Conservation (phyloP, 305 asterid species). For the Plantago coronopus region DNA sequence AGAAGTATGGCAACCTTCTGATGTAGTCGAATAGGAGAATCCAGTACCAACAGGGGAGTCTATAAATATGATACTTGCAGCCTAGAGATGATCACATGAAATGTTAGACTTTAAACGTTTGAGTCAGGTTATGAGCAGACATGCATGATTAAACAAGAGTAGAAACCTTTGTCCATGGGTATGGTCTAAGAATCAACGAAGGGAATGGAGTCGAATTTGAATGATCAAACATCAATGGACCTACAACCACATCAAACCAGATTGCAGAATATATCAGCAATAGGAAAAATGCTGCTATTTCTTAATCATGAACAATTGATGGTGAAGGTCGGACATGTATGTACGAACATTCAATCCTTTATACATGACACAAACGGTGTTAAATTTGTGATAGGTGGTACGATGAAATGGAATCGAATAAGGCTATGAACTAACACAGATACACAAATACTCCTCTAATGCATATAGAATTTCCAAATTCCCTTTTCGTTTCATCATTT, state of each 20-base stretch:
- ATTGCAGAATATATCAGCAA: no score
- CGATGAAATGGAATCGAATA: no score
- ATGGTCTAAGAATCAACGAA: neutral
- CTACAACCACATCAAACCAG: neutral
- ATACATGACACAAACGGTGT: no score
- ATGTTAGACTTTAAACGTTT: neutral
- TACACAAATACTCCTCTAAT: no score
- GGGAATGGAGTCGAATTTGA: neutral
- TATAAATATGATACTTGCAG: conserved; percentile 26
- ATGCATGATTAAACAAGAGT: neutral
- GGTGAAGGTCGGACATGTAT: no score
- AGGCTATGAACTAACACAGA: no score
- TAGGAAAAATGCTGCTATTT: no score
- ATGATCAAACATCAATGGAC: conserved; percentile 4
- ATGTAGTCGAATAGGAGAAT: conserved; percentile 23
- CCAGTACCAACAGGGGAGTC: conserved; percentile 33
- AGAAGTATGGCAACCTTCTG: neutral
- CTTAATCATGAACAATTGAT: no score
- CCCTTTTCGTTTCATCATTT: no score
- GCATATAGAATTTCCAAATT: neutral
- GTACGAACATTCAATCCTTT: no score
- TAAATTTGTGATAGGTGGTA: no score
- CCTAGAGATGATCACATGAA: neutral
- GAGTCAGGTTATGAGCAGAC: neutral
- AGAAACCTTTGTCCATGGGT: conserved; percentile 11